Base-by-base conservation (phyloP, 768 basidiomycete species). In the Cyathus striatus region DNA sequence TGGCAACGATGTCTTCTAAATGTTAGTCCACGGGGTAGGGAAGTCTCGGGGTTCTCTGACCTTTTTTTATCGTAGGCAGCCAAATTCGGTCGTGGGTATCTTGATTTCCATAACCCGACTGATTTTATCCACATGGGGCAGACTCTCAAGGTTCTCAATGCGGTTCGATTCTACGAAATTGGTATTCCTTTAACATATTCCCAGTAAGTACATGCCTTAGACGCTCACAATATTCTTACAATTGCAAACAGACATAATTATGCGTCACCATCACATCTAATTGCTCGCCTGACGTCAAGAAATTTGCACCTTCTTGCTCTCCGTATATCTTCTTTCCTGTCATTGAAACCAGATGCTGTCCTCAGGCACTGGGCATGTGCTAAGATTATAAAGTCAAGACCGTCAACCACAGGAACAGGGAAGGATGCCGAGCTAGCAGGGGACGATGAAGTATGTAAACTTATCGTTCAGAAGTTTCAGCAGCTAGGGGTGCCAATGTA, bases 331-430 rank as follows among this genome's bases (percentile, higher is more conserved):
- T 73, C 79, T 1, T 92, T 83, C 63, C 75, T 98, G 23, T 76
- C 78, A 13, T 70, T 98, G 35, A 86, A 88, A 40, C 86, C 92
- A 1, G 87, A 93, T 49, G 76, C 79, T 0, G 92, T 98, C 1
- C 68, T 99, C 32, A 89, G 84, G 49, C 95, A 98, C 57, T 99
- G 96, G 96, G 96, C 96, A 1, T 83, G 82, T 46, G 86, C 90
- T 1, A 95, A 96, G 62, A 96, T 99, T 44, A 61, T 80, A 38
- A 79, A 77, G 13, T 82, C 90, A 9, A 79, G 80, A 47, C 70
- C 84, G 0, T 69, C 78, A 0, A 62, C 76, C 1, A 70, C 75
- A 20, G 78, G 73, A 14, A 58, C 72, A 9, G 76, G 73, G 4
- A 63, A 68, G 42, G 78, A 81, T 44, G 66, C 67, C 3, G 81